phyloP scores from a whole-genome alignment of 345 rosid species.

The Populus simonii region DNA sequence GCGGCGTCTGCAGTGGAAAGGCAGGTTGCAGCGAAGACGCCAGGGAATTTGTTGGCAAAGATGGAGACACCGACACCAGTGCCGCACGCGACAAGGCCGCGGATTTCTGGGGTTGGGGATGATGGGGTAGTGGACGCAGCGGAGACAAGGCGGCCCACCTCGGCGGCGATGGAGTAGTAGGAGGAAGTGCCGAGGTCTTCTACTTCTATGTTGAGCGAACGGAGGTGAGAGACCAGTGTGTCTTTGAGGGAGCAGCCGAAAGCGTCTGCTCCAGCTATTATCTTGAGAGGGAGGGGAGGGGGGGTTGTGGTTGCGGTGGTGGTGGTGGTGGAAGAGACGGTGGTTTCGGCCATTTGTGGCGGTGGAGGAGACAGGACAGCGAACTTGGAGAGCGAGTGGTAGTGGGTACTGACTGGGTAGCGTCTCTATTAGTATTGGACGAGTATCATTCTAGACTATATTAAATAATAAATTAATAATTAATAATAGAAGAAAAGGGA shows the following conservation, averaged over 20 bases:
- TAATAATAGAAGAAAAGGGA: too few species aligned
- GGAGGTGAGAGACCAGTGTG: constrained; percentile 61
- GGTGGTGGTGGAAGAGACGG: not conserved
- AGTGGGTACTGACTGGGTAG: too few species aligned
- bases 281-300: constrained; percentile 29
- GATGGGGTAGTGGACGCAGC: constrained; percentile 15
- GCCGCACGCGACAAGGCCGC: constrained; percentile 76
- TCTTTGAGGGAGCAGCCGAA: constrained; percentile 67
- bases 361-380: not conserved
- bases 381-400: too few species aligned
- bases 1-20: constrained; percentile 59
- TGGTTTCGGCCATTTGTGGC: constrained; percentile 15
- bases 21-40: constrained; percentile 77
- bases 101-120: constrained; percentile 34
- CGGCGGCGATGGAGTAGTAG: constrained; percentile 78
- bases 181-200: constrained; percentile 77
- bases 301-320: constrained; percentile 7
- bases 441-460: too few species aligned
- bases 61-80: constrained; percentile 79
- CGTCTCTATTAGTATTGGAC: too few species aligned
- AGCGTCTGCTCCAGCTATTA: constrained; percentile 69
- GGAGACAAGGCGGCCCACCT: constrained; percentile 79
- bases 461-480: too few species aligned
- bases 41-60: constrained; percentile 88
- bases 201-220: constrained; percentile 68